Conservation (phyloP, 2,329 filamentous ascomycete species). For the Drechslerella stenobrocha region DNA sequence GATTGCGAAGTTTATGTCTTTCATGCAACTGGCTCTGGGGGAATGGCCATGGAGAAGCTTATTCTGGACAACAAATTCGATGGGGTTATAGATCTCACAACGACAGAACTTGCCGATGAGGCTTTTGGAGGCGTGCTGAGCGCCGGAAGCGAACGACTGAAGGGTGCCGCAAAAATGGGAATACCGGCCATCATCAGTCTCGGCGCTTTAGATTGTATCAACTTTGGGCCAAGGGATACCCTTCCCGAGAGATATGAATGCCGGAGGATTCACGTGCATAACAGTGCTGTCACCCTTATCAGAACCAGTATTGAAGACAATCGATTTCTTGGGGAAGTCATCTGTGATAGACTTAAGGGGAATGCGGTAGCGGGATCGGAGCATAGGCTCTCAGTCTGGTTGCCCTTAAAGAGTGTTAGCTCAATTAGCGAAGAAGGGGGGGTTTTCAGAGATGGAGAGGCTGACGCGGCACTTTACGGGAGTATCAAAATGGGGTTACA, state of each 20-base stretch:
- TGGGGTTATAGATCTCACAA: slow-evolving; percentile 71
- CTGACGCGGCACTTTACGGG: slow-evolving; percentile 59
- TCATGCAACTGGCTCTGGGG: slow-evolving; percentile 71
- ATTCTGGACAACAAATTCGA: slow-evolving; percentile 64
- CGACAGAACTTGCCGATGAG: slow-evolving; percentile 69
- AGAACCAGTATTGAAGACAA: slow-evolving; percentile 66
- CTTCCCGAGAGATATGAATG: slow-evolving; percentile 63
- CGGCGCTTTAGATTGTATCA: slow-evolving; percentile 60
- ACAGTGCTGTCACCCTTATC: slow-evolving; percentile 69
- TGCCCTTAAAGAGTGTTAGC: slow-evolving; percentile 66
- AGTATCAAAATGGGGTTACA: slow-evolving; percentile 60
- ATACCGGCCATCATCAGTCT: slow-evolving; percentile 63
- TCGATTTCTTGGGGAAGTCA: slow-evolving; percentile 61
- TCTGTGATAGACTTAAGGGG: slow-evolving; percentile 61
- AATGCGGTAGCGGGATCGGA: slow-evolving; percentile 55
- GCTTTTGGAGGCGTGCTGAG: slow-evolving; percentile 67
- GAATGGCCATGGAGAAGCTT: slow-evolving; percentile 69
- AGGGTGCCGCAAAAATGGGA: slow-evolving; percentile 62
- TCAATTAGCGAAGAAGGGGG: slow-evolving; percentile 62
- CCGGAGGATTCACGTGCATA: slow-evolving; percentile 66
- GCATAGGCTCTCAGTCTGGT: slow-evolving; percentile 61
- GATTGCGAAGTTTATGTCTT: slow-evolving; percentile 64
- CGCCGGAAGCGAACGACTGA: slow-evolving; percentile 63
- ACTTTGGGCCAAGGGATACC: slow-evolving; percentile 64
- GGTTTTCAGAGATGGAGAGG: slow-evolving; percentile 61